These are phyloP conservation scores for Microsporum audouinii DNA, from an alignment of 2,329 filamentous ascomycete species.

Conservation along the genomic window DNA sequence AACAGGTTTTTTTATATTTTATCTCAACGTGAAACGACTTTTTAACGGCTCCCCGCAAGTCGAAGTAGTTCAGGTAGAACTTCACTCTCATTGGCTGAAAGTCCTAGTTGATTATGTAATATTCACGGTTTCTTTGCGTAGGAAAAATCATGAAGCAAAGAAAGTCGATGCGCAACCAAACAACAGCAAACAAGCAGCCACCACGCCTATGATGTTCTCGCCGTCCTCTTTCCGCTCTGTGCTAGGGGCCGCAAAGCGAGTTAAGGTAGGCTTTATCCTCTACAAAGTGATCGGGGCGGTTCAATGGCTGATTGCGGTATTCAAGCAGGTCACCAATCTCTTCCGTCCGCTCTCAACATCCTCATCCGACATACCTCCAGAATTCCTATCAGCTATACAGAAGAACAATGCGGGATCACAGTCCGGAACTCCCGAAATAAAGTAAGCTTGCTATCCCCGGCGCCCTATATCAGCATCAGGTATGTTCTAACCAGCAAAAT, in stretches of 20 bases:
- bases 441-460: background rate
- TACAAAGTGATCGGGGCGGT: background rate
- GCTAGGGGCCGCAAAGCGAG: constrained; percentile 10
- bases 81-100: background rate
- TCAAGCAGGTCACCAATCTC: background rate
- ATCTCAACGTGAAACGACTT: background rate
- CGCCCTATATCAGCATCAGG: background rate
- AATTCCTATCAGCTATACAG: background rate
- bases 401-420: background rate
- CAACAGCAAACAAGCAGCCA: background rate
- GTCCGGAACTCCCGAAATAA: background rate
- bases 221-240: constrained; percentile 11
- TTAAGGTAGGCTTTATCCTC: constrained; percentile 8
- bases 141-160: background rate
- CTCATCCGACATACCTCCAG: background rate
- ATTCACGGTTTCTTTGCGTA: background rate
- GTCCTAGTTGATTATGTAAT: background rate
- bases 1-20: background rate
- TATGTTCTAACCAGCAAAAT: background rate
- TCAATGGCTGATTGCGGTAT: background rate
- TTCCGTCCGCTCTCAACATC: background rate
- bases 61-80: background rate
- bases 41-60: constrained; percentile 4
- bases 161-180: background rate
- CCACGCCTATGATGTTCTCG: constrained; percentile 11